Conservation (phyloP, 2,329 filamentous ascomycete species). For the Sordariomycetes sp. region DNA sequence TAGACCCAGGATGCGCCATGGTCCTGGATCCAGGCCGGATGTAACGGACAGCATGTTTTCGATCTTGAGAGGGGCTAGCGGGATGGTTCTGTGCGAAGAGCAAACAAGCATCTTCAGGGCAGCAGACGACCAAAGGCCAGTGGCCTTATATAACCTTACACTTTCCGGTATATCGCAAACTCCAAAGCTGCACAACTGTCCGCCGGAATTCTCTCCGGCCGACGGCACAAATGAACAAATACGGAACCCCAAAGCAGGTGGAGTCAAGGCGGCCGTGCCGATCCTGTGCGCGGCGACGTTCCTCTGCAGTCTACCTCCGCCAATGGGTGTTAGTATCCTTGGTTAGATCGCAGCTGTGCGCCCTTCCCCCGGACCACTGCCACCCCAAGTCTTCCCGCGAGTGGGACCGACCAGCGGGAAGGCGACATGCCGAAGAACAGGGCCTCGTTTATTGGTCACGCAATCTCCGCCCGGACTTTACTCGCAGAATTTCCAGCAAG, state of each 20-base stretch:
- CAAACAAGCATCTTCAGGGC: neutral
- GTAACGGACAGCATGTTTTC: neutral
- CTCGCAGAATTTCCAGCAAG: neutral
- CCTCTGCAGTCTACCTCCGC: neutral
- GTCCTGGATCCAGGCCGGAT: neutral
- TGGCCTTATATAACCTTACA: neutral
- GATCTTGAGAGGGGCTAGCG: neutral
- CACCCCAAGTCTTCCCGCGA: neutral
- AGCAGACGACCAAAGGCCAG: neutral
- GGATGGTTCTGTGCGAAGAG: neutral
- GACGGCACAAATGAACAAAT: neutral
- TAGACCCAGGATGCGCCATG: neutral
- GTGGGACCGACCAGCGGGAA: neutral
- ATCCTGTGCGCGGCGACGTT: neutral
- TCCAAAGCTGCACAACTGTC: neutral
- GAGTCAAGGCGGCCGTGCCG: neutral
- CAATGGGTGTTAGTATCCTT: neutral
- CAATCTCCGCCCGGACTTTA: neutral
- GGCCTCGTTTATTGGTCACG: neutral
- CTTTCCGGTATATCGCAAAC: neutral
- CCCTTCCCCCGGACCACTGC: neutral
- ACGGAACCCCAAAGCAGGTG: neutral
- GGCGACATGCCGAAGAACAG: neutral
- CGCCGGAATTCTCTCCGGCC: neutral
- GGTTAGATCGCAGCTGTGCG: neutral